Base-by-base conservation (phyloP, 164 flowering plant genomes). In the Santalum album region DNA sequence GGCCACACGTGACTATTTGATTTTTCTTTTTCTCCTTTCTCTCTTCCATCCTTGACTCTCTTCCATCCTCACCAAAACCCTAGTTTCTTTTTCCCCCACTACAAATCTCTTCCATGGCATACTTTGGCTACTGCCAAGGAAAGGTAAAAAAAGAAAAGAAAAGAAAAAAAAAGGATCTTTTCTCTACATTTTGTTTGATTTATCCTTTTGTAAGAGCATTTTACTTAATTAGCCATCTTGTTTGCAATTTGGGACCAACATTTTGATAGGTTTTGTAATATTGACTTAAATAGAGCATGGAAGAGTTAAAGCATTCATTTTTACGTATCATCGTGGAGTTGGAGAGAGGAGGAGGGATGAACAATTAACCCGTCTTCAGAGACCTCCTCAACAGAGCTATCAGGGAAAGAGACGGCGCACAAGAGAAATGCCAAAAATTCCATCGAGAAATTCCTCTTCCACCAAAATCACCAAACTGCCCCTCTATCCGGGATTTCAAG, bases 321-420 rank as follows among this genome's bases (percentile, higher is more conserved):
- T 21, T 77, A 44, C 78, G 54, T 66, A 69, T 86, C 6, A 78
- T 78, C 10, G 44, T 83, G 66, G 96, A 90, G 78, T 77, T 90
- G 2, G 96, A 90, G 54, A 74, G 15, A 75, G 71, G 56, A 79
- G 59, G 63, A 74, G 81, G 68, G 98, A 90, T 43, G 81, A 82
- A 1, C 78, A 84, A 55, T 15, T 84, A 12, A 24, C 32, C 32
- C 75, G 74, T n/a, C n/a, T 79, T 90, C 51, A 73, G 75, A 47
- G 76, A 76, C 34, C 53, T 87, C 20, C 65, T 87, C 10, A 56
- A 26, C 57, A 72, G 54, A 53, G 69, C 74, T 29, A 58, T 73
- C 12, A 68, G 55, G 49, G 95, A 88, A 25, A 82, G 88, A 62
- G 85, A 90, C 51, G 95, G 80, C 54, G 95, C 90, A 0, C 72